Evolutionary conservation across 768 basidiomycete genomes (phyloP).

Genomic region (Suillus discolor): DNA sequence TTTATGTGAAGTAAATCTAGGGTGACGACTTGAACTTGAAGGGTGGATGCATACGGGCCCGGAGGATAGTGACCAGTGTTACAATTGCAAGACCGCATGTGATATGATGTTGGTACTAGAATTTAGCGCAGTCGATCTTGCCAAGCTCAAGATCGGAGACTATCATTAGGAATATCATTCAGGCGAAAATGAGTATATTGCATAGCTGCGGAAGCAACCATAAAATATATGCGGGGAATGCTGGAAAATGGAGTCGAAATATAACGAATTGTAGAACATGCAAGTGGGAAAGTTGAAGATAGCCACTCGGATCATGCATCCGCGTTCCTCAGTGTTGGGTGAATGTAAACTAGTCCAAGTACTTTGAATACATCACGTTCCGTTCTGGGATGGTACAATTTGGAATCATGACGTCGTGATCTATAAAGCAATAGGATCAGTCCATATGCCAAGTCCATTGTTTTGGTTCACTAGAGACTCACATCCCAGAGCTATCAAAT

Average conservation of each 20-base stretch:
- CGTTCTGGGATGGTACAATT: constrained; percentile 56
- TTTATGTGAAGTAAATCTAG: not conserved
- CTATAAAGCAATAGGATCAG: constrained; percentile 33
- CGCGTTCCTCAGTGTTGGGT: constrained; percentile 73
- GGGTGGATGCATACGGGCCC: not conserved
- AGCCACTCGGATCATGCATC: constrained; percentile 41
- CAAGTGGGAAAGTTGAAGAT: not conserved
- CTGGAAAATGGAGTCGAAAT: not conserved
- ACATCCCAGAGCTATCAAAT: constrained; percentile 86
- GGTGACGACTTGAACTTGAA: not conserved
- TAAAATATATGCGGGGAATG: not conserved
- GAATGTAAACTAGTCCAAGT: constrained; percentile 69
- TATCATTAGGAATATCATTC: not conserved
- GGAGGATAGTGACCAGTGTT: not conserved
- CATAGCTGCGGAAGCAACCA: not conserved
- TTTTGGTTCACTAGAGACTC: constrained; percentile 25
- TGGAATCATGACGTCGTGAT: constrained; percentile 65
- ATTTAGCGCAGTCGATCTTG: not conserved
- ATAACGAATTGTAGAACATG: not conserved
- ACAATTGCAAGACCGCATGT: not conserved
- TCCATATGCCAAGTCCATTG: constrained; percentile 1
- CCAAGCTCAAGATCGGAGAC: not conserved
- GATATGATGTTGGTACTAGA: not conserved
- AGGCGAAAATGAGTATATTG: not conserved
- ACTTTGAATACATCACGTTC: constrained; percentile 76